Conservation (phyloP, 2,329 filamentous ascomycete genomes). For the Exophiala viscosa region DNA sequence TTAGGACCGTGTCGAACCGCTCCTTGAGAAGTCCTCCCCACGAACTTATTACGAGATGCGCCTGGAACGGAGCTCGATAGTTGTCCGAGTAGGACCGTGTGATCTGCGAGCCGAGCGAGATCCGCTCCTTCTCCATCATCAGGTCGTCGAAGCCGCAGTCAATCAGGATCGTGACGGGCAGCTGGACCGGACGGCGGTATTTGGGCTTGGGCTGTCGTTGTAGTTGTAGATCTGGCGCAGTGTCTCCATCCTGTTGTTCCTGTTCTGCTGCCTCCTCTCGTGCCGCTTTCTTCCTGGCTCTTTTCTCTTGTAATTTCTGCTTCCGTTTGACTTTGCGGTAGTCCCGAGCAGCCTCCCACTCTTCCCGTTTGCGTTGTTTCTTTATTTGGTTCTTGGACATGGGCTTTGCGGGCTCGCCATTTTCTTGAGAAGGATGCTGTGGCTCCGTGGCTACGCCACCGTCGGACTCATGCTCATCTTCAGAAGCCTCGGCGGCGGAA, state of each 20-base stretch:
- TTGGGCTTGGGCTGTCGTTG: slow-evolving; percentile 29
- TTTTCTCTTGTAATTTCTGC: slow-evolving; percentile 53
- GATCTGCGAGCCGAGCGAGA: slow-evolving; percentile 78
- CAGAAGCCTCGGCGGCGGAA: slow-evolving; percentile 27
- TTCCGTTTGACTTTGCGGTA: slow-evolving; percentile 57
- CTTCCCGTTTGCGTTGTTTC: slow-evolving; percentile 66
- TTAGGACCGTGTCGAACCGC: slow-evolving; percentile 73
- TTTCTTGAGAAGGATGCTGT: background rate
- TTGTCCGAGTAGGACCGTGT: slow-evolving; percentile 90
- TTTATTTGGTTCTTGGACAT: slow-evolving; percentile 86
- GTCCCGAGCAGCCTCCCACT: slow-evolving; percentile 70
- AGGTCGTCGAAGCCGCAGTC: slow-evolving; percentile 90
- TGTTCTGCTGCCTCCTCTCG: slow-evolving; percentile 32
- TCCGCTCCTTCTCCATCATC: slow-evolving; percentile 82
- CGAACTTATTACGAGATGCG: slow-evolving; percentile 72
- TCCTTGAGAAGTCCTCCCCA: slow-evolving; percentile 75
- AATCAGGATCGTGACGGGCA: slow-evolving; percentile 76
- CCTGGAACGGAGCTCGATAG: slow-evolving; percentile 60
- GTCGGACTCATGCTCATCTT: slow-evolving; percentile 18
- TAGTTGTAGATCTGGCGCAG: slow-evolving; percentile 9
- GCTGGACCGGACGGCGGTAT: slow-evolving; percentile 46
- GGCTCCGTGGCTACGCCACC: slow-evolving; percentile 1
- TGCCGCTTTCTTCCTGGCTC: slow-evolving; percentile 45
- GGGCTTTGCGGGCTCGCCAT: slow-evolving; percentile 8
- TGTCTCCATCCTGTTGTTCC: slow-evolving; percentile 24